phyloP scores from a whole-genome alignment of 2,329 filamentous ascomycete species.

The Botrytis pseudocinerea region DNA sequence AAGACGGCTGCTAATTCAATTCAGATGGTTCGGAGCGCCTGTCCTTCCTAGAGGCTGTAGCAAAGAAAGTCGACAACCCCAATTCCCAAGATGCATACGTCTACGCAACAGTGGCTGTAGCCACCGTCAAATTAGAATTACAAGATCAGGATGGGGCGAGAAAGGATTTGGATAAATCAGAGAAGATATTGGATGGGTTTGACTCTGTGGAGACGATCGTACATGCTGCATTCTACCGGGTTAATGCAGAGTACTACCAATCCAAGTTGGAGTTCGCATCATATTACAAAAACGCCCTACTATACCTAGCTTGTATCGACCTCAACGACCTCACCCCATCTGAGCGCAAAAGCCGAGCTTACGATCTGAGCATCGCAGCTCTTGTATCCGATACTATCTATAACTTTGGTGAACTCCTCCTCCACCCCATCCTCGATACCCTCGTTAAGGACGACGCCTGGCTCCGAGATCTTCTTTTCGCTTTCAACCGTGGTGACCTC shows the following conservation, averaged over 20 bases:
- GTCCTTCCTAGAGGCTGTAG: slow-evolving; percentile 78
- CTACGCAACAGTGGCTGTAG: slow-evolving; percentile 88
- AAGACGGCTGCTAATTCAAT: slow-evolving; percentile 25
- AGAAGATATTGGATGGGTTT: slow-evolving; percentile 85
- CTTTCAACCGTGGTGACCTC: slow-evolving; percentile 95
- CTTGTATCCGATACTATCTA: slow-evolving; percentile 95
- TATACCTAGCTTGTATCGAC: slow-evolving; percentile 96
- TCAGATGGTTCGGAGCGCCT: slow-evolving; percentile 85
- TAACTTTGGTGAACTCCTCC: slow-evolving; percentile 98
- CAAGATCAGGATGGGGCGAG: slow-evolving; percentile 79
- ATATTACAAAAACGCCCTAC: slow-evolving; percentile 96
- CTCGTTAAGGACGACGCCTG: slow-evolving; percentile 78
- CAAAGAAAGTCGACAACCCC: slow-evolving; percentile 85
- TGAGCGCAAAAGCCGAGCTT: slow-evolving; percentile 81
- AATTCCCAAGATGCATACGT: slow-evolving; percentile 94
- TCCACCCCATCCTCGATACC: slow-evolving; percentile 92
- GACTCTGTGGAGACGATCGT: slow-evolving; percentile 95
- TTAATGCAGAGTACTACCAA: slow-evolving; percentile 94
- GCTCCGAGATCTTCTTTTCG: slow-evolving; percentile 93
- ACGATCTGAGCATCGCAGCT: slow-evolving; percentile 89
- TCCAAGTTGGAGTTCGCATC: slow-evolving; percentile 88
- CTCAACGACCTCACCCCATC: slow-evolving; percentile 69
- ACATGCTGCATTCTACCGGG: slow-evolving; percentile 93
- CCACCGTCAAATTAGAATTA: slow-evolving; percentile 80
- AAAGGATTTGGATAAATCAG: slow-evolving; percentile 82